These are phyloP conservation scores for Neospora caninum DNA, from an alignment of 169 alveolate species.

Conservation along the genomic window DNA sequence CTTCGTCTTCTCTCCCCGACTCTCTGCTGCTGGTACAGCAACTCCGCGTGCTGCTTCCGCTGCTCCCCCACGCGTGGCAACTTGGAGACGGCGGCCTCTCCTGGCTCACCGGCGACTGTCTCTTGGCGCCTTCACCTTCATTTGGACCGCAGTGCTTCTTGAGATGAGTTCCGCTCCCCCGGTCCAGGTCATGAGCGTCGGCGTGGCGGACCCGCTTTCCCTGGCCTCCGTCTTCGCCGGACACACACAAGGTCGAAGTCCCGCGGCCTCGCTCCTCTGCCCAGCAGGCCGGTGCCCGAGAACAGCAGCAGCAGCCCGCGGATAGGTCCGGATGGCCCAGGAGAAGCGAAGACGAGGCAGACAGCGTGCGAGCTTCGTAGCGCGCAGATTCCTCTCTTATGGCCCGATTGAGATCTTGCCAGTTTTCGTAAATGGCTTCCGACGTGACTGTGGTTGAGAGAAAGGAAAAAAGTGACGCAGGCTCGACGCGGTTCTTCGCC, in stretches of 20 bases:
- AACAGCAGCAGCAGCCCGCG: not conserved
- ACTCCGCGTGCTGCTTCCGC: slow-evolving; percentile 7
- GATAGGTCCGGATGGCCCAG: not conserved
- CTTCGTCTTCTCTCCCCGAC: not conserved
- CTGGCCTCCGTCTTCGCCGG: not conserved
- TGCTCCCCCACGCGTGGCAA: not conserved
- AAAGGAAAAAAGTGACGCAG: slow-evolving; percentile 16
- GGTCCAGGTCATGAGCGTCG: no score
- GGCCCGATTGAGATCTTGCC: slow-evolving; percentile 7
- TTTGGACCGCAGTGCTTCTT: no score
- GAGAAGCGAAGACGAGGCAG: not conserved
- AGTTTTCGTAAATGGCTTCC: not conserved
- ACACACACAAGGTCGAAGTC: not conserved
- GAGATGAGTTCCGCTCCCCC: no score
- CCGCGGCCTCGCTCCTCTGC: no score
- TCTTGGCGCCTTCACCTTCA: not conserved
- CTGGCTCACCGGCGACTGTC: not conserved
- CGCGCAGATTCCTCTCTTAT: slow-evolving; percentile 24
- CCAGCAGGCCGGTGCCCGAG: not conserved
- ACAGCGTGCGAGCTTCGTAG: slow-evolving; percentile 14
- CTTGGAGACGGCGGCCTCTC: not conserved
- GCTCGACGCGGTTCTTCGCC: slow-evolving; percentile 36
- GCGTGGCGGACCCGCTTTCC: no score
- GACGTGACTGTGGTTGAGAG: slow-evolving; percentile 28
- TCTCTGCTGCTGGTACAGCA: slow-evolving; percentile 3